Evolutionary conservation across 164 flowering plant species (phyloP).

Genomic region (Buxus sempervirens): DNA sequence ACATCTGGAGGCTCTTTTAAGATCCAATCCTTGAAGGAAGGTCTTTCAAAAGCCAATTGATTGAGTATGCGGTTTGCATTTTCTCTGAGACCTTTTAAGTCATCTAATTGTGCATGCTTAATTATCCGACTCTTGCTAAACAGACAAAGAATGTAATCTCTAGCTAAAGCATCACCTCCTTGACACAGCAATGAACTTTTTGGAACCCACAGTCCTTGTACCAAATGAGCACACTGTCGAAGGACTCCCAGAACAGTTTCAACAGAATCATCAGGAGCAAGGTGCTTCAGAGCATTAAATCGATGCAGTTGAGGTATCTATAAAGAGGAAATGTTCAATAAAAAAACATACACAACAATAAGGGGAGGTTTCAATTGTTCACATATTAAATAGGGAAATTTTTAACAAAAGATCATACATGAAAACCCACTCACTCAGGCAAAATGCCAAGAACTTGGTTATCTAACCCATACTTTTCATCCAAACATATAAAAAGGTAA

Average conservation of each 20-base stretch:
- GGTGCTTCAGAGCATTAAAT: conserved; percentile 52
- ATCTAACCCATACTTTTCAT: no score
- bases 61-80: conserved; percentile 23
- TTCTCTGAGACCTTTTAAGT: conserved; percentile 5
- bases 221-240: conserved; percentile 43
- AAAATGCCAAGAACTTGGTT: no score
- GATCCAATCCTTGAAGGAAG: conserved; percentile 53
- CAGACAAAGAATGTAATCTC: conserved; percentile 54
- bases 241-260: conserved; percentile 51
- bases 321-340: neutral
- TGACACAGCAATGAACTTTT: conserved; percentile 29
- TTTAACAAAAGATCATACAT: no score
- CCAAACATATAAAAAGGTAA: no score
- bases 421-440: no score
- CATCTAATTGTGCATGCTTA: conserved; percentile 22
- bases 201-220: conserved; percentile 82
- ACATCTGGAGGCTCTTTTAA: conserved; percentile 57
- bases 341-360: neutral
- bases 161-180: conserved; percentile 25
- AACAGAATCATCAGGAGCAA: conserved; percentile 53
- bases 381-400: no score
- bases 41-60: conserved; percentile 49
- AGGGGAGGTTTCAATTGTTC: neutral
- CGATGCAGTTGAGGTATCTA: conserved; percentile 59
- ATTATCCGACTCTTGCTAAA: conserved; percentile 46